phyloP scores from a whole-genome alignment of 148 eudicot species.

The Fagopyrum esculentum region DNA sequence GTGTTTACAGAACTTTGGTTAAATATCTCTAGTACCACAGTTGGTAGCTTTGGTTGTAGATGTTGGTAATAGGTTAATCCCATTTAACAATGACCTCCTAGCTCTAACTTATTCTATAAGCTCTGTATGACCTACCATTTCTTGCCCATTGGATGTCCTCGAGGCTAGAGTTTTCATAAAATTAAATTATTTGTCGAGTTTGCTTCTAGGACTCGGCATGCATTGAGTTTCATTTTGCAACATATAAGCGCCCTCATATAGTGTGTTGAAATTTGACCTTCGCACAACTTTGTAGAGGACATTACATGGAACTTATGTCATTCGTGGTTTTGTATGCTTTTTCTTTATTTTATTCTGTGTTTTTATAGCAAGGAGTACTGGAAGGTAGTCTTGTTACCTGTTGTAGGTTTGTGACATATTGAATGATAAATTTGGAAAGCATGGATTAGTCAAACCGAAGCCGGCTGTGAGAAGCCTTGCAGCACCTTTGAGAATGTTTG shows the following conservation, averaged over 20 bases:
- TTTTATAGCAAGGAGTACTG: neutral
- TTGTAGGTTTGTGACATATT: slow-evolving; percentile 65
- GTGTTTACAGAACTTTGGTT: no score
- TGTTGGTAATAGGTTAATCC: no score
- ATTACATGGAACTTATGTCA: neutral
- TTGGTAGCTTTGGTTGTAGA: no score
- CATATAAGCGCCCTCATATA: neutral
- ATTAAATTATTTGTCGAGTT: no score
- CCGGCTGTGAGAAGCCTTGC: slow-evolving; percentile 83
- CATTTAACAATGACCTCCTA: no score
- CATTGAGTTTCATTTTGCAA: no score
- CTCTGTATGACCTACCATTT: no score
- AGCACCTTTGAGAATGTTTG: slow-evolving; percentile 76
- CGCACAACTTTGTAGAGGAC: neutral
- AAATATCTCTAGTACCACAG: no score
- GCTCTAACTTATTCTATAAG: no score
- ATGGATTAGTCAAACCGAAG: slow-evolving; percentile 77
- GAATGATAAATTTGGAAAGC: slow-evolving; percentile 89
- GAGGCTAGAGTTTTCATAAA: no score
- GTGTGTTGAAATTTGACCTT: neutral
- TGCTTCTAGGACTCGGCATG: no score
- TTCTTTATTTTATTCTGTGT: neutral
- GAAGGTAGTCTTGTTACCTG: neutral
- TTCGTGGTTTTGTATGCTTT: neutral
- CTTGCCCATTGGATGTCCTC: no score